Percentiles rank a stretch among this genome's conserved stretches.
phyloP scores from a whole-genome alignment of 345 rosid species.

The Melastoma malabathricum region DNA sequence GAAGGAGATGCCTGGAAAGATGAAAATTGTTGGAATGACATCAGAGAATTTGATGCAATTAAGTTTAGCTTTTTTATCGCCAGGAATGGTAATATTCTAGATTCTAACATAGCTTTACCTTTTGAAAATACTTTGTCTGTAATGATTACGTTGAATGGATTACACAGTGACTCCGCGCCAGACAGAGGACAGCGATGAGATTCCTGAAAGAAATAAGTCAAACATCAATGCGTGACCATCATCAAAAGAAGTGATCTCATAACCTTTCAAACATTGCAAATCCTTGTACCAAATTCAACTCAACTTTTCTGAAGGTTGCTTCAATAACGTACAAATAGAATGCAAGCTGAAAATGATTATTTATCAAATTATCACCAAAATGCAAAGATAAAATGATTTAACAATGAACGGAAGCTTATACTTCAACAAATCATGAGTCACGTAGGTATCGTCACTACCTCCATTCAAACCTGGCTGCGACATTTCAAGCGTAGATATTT shows the following conservation, averaged over 20 bases:
- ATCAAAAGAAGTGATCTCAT: too few relatives aligned
- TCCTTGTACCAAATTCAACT: too few relatives aligned
- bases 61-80: too few relatives aligned
- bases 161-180: constrained; percentile 82
- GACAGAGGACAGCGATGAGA: constrained; percentile 48
- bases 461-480: constrained; percentile 86
- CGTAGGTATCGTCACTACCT: constrained; percentile 80
- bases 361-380: too few relatives aligned
- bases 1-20: constrained; percentile 58
- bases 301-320: too few relatives aligned
- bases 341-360: too few relatives aligned
- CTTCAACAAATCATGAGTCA: constrained; percentile 6
- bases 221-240: not conserved
- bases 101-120: constrained; percentile 28
- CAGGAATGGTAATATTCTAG: not conserved
- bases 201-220: constrained; percentile 30
- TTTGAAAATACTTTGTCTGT: constrained; percentile 66
- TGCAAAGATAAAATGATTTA: too few relatives aligned
- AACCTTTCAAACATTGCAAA: not conserved
- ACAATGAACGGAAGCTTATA: too few relatives aligned
- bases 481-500: not conserved
- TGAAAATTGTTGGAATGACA: not conserved
- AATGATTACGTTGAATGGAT: constrained; percentile 83
- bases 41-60: not conserved
- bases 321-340: too few relatives aligned